Base-by-base conservation (phyloP, 2,329 filamentous ascomycete genomes). In the Emydomyces testavorans region DNA sequence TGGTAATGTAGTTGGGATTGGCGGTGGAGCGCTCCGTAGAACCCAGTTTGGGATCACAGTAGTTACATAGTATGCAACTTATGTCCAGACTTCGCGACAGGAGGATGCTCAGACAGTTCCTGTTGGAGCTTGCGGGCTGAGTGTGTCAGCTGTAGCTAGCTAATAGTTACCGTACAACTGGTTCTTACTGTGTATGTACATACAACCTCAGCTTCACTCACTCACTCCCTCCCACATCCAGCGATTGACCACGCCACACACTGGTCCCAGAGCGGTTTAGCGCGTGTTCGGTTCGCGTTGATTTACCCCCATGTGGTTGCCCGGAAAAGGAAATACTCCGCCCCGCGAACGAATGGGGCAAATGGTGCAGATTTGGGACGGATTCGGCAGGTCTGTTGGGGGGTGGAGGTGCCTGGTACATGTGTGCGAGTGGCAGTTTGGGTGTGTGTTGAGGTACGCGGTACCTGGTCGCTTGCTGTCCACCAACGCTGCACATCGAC, bases 121-220 rank as follows among this genome's bases (percentile, higher is more conserved):
- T 40, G 45, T 47, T 39, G 45, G 45, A 47, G 45, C 26, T 40
- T 29, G n/a, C n/a, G n/a, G n/a, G n/a, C n/a, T n/a, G n/a, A n/a
- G n/a, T n/a, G n/a, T n/a, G n/a, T n/a, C n/a, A n/a, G n/a, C n/a
- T n/a, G n/a, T n/a, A n/a, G n/a, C n/a, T n/a, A n/a, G n/a, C n/a
- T n/a, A n/a, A n/a, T n/a, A n/a, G n/a, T n/a, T n/a, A n/a, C n/a
- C n/a, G n/a, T n/a, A n/a, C n/a, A n/a, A n/a, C n/a, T n/a, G n/a
- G n/a, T n/a, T n/a, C n/a, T n/a, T n/a, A n/a, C n/a, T n/a, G n/a
- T n/a, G n/a, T n/a, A n/a, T n/a, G n/a, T n/a, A n/a, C n/a, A n/a
- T n/a, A n/a, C n/a, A n/a, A n/a, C n/a, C n/a, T n/a, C n/a, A n/a
- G n/a, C n/a, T n/a, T n/a, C n/a, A n/a, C n/a, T n/a, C n/a, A n/a